Evolutionary conservation across 129 eudicot species (phyloP), one percentile per base, ranked within the genome.

Genomic region (Lonicera japonica): DNA sequence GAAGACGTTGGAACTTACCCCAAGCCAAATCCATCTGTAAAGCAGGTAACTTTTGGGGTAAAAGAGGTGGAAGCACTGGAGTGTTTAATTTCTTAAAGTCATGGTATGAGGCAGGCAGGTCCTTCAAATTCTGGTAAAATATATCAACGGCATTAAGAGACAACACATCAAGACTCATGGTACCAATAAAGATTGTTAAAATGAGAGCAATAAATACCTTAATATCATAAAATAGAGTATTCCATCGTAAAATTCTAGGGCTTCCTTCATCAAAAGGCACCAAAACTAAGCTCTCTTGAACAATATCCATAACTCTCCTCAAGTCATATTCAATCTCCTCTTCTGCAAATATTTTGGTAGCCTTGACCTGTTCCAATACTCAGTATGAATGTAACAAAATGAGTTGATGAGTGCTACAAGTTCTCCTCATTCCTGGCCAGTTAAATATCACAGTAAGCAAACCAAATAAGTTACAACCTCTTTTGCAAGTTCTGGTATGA

Each of bases 271-370:
- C 68, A 43, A 56, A 24, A 68, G 72, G 36, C 47, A 51, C 38
- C 11, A 60, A 66, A 60, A 70, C 66, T 68, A 84, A 60, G 65
- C 65, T 68, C 15, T 82, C 79, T 68, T 73, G 69, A 20, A 91
- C 78, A 40, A 47, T 69, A 68, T 82, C 87, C 72, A 84, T 51
- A 77, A 91, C 65, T 68, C 55, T 54, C 21, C 76, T 36, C 36
- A 83, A 65, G 66, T 87, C 80, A 63, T 87, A 75, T 63, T 91
- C 97, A 72, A 91, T 83, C 79, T 87, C 97, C 61, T 82, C 90
- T 80, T 91, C 90, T 52, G 82, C 79, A 66, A 79, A 81, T 65
- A 91, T 69, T 29, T 67, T 76, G 61, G 84, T 70, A 53, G 94
- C 90, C 45, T 79, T 75, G 70, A 87, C 88, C 97, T 91, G 95